Conservation (phyloP, 1,284 basidiomycete genomes). For the Puccinia coronata region DNA sequence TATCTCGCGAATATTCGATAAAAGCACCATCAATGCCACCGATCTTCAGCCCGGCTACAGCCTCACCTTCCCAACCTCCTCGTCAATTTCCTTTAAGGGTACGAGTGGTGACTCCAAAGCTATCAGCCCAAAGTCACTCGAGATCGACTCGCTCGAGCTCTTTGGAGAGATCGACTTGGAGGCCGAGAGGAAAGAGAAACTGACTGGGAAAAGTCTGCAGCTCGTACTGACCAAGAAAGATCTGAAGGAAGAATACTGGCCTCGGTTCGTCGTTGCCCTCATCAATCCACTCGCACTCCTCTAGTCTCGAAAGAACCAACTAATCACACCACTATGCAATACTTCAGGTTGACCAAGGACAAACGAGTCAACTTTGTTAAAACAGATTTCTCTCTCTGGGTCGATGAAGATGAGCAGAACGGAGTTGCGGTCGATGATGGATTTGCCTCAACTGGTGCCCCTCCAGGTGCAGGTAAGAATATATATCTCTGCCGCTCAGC, state of each 20-base stretch:
- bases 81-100: conserved; percentile 40
- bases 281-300: neutral
- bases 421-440: conserved; percentile 31
- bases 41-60: conserved; percentile 35
- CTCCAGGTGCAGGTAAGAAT: conserved; percentile 42
- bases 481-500: too few relatives aligned
- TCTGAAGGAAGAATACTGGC: conserved; percentile 38
- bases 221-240: conserved; percentile 33
- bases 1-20: neutral
- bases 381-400: conserved; percentile 48
- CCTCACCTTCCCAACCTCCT: conserved; percentile 31
- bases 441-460: conserved; percentile 38
- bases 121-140: conserved; percentile 4
- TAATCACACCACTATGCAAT: neutral
- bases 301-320: too few relatives aligned
- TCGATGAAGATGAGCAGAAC: conserved; percentile 47
- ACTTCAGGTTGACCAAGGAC: conserved; percentile 39
- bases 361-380: conserved; percentile 48
- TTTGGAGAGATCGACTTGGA: conserved; percentile 37
- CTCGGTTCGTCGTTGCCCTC: conserved; percentile 36
- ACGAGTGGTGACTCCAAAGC: conserved; percentile 16
- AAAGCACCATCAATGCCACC: conserved; percentile 41
- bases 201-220: conserved; percentile 39
- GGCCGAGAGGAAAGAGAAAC: conserved; percentile 6
- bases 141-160: conserved; percentile 26